A percentile compares a stretch with the other conserved stretches of the same genome.
Conservation (phyloP, 805 yeast species). For the Sporopachydermia quercuum region DNA sequence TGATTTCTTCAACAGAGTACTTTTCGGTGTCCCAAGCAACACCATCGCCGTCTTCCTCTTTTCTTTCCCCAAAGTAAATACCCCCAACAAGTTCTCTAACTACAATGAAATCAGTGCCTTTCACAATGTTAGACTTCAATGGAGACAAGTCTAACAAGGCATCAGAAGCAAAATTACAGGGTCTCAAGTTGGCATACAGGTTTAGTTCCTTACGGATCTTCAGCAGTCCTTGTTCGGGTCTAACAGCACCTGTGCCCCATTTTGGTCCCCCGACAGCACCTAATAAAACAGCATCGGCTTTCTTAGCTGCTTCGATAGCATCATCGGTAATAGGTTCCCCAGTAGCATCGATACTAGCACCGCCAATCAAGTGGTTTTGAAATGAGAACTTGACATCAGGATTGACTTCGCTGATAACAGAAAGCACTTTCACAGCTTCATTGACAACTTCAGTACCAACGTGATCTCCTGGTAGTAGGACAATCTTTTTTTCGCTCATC, state of each 20-base stretch:
- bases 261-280: constrained; percentile 99
- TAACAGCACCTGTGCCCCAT: constrained; percentile 94
- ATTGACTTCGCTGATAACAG: constrained; percentile 51
- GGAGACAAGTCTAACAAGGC: constrained; percentile 78
- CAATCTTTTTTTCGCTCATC: constrained; percentile 79
- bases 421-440: constrained; percentile 85
- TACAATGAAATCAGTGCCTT: constrained; percentile 83
- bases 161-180: constrained; percentile 86
- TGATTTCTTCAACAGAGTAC: constrained; percentile 82
- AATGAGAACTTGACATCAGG: constrained; percentile 56
- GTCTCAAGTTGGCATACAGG: constrained; percentile 91
- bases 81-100: constrained; percentile 98
- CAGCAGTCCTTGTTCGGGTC: constrained; percentile 95
- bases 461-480: constrained; percentile 92
- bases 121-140: constrained; percentile 66
- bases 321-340: constrained; percentile 85
- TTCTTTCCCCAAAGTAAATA: constrained; percentile 91
- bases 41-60: constrained; percentile 79
- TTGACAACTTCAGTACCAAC: constrained; percentile 82
- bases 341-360: constrained; percentile 96
- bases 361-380: constrained; percentile 82
- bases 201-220: constrained; percentile 89
- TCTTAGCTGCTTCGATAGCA: constrained; percentile 68
- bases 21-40: constrained; percentile 90
- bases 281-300: constrained; percentile 84